Evolutionary conservation across 805 yeast genomes (phyloP).

Genomic region (Nakazawaea ambrosiae): DNA sequence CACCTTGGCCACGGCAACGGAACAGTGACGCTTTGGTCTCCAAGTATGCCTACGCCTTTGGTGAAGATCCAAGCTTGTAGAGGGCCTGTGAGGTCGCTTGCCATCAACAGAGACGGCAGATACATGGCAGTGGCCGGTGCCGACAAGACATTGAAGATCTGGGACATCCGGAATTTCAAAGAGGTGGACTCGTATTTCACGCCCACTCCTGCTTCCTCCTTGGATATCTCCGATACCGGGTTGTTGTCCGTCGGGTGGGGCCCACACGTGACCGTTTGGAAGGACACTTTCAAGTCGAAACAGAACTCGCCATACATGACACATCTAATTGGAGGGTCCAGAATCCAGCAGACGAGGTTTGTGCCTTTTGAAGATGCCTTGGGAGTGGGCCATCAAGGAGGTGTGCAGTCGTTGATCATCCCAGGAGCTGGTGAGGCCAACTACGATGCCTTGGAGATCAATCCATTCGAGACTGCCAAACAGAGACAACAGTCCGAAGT

Average conservation of each 20-base stretch:
- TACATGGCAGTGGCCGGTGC: conserved; percentile 93
- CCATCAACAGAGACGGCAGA: conserved; percentile 85
- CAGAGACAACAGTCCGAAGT: conserved; percentile 95
- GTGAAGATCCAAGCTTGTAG: conserved; percentile 74
- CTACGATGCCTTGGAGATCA: conserved; percentile 86
- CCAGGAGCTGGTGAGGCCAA: conserved; percentile 99
- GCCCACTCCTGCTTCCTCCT: conserved; percentile 80
- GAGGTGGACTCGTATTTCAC: conserved; percentile 62
- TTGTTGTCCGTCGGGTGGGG: conserved; percentile 91
- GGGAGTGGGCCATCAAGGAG: conserved; percentile 76
- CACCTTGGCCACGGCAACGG: conserved; percentile 94
- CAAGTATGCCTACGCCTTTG: conserved; percentile 76
- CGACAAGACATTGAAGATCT: conserved; percentile 76
- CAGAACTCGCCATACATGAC: conserved; percentile 89
- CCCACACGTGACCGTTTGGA: conserved; percentile 92
- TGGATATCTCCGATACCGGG: conserved; percentile 83
- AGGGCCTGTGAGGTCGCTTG: conserved; percentile 83
- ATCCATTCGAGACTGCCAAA: conserved; percentile 86
- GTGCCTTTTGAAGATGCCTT: conserved; percentile 97
- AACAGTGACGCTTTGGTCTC: conserved; percentile 90
- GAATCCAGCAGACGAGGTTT: conserved; percentile 57
- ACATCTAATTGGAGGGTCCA: conserved; percentile 75
- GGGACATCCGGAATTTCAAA: conserved; percentile 87
- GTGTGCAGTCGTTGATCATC: conserved; percentile 77
- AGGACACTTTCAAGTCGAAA: conserved; percentile 62